Percentiles rank a stretch among this genome's conserved stretches.
phyloP scores from a whole-genome alignment of 2,329 filamentous ascomycete genomes.

The Ophiosphaerella korrae region DNA sequence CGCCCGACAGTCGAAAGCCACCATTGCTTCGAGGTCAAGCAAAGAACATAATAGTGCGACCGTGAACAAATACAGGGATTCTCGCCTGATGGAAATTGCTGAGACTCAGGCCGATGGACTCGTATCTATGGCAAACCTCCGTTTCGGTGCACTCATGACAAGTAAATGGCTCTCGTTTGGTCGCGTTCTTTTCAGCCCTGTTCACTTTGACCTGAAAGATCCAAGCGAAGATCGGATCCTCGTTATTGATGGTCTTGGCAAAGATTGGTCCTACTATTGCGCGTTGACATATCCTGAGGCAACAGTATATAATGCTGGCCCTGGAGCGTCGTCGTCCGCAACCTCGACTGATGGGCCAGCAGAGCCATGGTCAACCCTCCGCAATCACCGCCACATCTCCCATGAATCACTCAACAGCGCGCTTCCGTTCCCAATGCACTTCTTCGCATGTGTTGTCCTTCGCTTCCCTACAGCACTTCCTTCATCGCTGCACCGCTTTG shows the following conservation, averaged over 20 bases:
- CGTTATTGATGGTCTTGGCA: slow-evolving; percentile 83
- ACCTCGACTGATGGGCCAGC: slow-evolving; percentile 15
- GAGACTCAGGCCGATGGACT: slow-evolving; percentile 46
- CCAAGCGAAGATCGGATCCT: slow-evolving; percentile 68
- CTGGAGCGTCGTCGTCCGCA: slow-evolving; percentile 31
- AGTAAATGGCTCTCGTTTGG: slow-evolving; percentile 89
- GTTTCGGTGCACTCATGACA: slow-evolving; percentile 80
- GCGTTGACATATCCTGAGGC: slow-evolving; percentile 78
- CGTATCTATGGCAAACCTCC: slow-evolving; percentile 70
- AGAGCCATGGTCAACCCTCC: slow-evolving; percentile 46
- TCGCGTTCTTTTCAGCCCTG: slow-evolving; percentile 80
- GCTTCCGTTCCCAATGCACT: slow-evolving; percentile 77
- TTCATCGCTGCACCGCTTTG: slow-evolving; percentile 70
- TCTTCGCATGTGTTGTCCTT: slow-evolving; percentile 76
- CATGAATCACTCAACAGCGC: slow-evolving; percentile 66
- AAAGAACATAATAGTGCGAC: slow-evolving; percentile 41
- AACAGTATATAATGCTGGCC: slow-evolving; percentile 73
- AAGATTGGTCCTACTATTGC: slow-evolving; percentile 87
- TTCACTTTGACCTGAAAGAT: slow-evolving; percentile 70
- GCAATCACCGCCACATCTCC: slow-evolving; percentile 77
- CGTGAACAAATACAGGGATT: slow-evolving; percentile 56
- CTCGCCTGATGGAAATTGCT: slow-evolving; percentile 59
- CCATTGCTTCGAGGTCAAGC: slow-evolving; percentile 37
- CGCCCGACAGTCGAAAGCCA: slow-evolving; percentile 40
- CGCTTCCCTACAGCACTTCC: slow-evolving; percentile 75